These are phyloP conservation scores for Ajuga chamaepitys DNA, from an alignment of 257 asterid genomes.

Conservation along the genomic window DNA sequence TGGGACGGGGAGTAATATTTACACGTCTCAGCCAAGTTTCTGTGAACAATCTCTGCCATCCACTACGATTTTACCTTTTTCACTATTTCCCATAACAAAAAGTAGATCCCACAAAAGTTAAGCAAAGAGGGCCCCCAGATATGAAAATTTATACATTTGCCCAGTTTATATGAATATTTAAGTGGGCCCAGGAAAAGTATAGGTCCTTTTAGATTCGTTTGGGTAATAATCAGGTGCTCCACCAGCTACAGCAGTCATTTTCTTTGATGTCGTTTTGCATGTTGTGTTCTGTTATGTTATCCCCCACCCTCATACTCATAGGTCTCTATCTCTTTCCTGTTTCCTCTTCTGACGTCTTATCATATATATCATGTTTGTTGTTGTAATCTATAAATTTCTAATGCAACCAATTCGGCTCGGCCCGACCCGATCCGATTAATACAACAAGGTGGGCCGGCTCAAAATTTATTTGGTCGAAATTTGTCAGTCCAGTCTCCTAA, in stretches of 20 bases:
- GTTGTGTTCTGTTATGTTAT: slow-evolving; percentile 17
- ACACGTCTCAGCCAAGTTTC: too few species aligned
- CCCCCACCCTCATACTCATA: too few species aligned
- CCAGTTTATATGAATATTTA: not conserved
- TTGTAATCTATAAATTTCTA: not conserved
- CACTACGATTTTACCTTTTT: too few species aligned
- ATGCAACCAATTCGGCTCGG: too few species aligned
- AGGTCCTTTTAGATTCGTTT: slow-evolving; percentile 22
- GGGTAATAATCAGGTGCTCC: slow-evolving; percentile 13
- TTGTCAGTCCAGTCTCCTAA: too few species aligned
- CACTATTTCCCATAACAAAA: not conserved
- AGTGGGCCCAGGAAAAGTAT: slow-evolving; percentile 24
- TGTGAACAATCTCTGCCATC: too few species aligned
- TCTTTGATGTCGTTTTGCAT: slow-evolving; percentile 34
- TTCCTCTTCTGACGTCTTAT: slow-evolving; percentile 6
- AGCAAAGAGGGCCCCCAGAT: not conserved
- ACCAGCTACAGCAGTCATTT: slow-evolving; percentile 21
- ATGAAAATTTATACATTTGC: not conserved
- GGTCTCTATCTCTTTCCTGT: slow-evolving; percentile 16
- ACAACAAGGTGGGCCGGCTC: too few species aligned
- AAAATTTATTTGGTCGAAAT: too few species aligned
- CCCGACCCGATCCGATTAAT: too few species aligned
- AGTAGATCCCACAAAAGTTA: not conserved
- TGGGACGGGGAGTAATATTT: too few species aligned
- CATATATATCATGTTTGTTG: not conserved